Conservation (phyloP, 1,139 yeast species). For the Scheffersomyces parashehatae region DNA sequence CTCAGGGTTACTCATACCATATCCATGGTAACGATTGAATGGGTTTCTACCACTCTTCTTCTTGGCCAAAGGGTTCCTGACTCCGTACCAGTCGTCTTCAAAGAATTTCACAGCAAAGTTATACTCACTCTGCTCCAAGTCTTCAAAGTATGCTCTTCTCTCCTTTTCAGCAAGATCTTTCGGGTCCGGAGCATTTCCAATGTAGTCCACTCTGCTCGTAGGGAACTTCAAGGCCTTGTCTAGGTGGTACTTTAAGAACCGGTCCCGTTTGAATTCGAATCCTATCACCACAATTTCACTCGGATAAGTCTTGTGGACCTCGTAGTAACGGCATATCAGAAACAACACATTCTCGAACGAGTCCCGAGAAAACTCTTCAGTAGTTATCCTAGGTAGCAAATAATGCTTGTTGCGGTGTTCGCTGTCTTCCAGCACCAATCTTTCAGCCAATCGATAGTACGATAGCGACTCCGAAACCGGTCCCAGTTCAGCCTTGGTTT, state of each 20-base stretch:
- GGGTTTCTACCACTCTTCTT: conserved; percentile 62
- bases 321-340: conserved; percentile 58
- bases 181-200: conserved; percentile 67
- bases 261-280: conserved; percentile 65
- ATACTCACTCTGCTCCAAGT: conserved; percentile 48
- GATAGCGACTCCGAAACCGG: conserved; percentile 63
- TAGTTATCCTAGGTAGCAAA: conserved; percentile 27
- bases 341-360: conserved; percentile 78
- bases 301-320: conserved; percentile 52
- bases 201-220: conserved; percentile 37
- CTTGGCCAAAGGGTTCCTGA: conserved; percentile 35
- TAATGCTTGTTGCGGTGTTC: conserved; percentile 1
- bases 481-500: conserved; percentile 57
- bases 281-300: conserved; percentile 59
- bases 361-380: conserved; percentile 78
- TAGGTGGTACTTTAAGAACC: conserved; percentile 63
- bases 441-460: conserved; percentile 44
- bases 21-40: conserved; percentile 48
- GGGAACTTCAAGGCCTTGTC: conserved; percentile 44
- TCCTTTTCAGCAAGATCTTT: conserved; percentile 19
- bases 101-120: conserved; percentile 59
- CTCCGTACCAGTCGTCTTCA: conserved; percentile 62
- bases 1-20: conserved; percentile 30
- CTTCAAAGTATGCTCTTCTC: conserved; percentile 36
- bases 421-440: conserved; percentile 10